A percentile compares a stretch with the other conserved stretches of the same genome.
phyloP scores from a whole-genome alignment of 2,329 filamentous ascomycete genomes.

The Alternaria arbusti region DNA sequence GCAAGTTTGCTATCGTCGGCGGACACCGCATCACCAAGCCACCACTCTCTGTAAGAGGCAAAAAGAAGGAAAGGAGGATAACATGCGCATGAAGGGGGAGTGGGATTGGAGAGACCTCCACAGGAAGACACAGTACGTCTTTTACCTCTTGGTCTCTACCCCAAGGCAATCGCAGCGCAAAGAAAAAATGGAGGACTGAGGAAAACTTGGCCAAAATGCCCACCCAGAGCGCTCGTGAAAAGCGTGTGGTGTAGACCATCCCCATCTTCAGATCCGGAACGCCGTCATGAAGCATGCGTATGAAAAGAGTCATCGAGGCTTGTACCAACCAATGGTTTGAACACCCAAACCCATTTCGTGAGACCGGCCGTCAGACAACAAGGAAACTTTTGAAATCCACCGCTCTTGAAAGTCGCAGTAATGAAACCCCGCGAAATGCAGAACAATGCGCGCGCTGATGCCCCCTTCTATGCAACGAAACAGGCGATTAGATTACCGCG shows the following conservation, averaged over 20 bases:
- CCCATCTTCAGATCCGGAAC: conserved; percentile 32
- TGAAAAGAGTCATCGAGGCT: conserved; percentile 16
- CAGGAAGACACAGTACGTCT: conserved; percentile 7
- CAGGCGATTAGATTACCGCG: conserved; percentile 49
- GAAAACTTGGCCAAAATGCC: conserved; percentile 16
- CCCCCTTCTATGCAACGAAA: conserved; percentile 50
- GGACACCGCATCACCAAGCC: conserved; percentile 14
- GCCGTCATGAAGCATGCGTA: conserved; percentile 31
- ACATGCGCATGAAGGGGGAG: conserved; percentile 16
- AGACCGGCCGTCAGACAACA: conserved; percentile 27
- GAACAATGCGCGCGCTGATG: conserved; percentile 48
- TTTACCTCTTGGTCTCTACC: conserved; percentile 13
- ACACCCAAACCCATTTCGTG: conserved; percentile 18
- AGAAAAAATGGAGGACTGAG: conserved; percentile 21
- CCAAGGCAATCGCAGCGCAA: conserved; percentile 3
- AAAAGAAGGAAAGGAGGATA: conserved; percentile 7
- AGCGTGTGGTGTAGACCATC: conserved; percentile 25
- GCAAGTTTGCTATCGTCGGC: conserved; percentile 25
- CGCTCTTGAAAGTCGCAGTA: conserved; percentile 25
- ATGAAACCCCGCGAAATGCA: conserved; percentile 45
- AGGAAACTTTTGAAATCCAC: conserved; percentile 33
- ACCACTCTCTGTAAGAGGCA: conserved; percentile 1
- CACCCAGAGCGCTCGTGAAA: conserved; percentile 27
- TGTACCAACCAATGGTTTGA: conserved; percentile 21
- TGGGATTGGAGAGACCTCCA: conserved; percentile 9